These are phyloP conservation scores for Raphanus sativus DNA, from an alignment of 345 rosid genomes.

Conservation along the genomic window DNA sequence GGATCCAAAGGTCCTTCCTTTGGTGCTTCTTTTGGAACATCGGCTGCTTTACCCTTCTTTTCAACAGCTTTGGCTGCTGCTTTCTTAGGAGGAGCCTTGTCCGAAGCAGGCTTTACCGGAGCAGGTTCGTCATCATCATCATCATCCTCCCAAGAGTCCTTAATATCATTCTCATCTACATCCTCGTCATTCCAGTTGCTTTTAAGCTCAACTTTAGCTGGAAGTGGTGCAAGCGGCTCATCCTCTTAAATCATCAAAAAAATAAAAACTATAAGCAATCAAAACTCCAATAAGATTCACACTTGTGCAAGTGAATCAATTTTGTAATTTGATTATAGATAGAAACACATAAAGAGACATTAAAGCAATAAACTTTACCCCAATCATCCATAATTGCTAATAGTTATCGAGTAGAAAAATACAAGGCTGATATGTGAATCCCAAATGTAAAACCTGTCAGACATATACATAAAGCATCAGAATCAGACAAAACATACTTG, in stretches of 20 bases:
- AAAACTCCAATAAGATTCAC: background rate
- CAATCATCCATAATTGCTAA: slow-evolving; percentile 35
- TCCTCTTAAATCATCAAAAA: slow-evolving; percentile 56
- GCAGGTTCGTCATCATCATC: slow-evolving; percentile 59
- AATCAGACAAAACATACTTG: background rate
- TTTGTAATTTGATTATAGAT: background rate
- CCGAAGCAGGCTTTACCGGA: slow-evolving; percentile 60
- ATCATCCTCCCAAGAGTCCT: slow-evolving; percentile 99
- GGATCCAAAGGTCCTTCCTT: slow-evolving; percentile 62
- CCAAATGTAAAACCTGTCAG: slow-evolving; percentile 8
- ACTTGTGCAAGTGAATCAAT: background rate
- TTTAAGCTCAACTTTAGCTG: slow-evolving; percentile 52
- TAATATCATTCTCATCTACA: slow-evolving; percentile 76
- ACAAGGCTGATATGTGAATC: background rate
- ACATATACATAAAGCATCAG: background rate
- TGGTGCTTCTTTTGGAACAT: slow-evolving; percentile 22
- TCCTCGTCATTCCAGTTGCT: slow-evolving; percentile 94
- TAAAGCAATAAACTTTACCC: slow-evolving; percentile 22
- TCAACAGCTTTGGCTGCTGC: slow-evolving; percentile 47
- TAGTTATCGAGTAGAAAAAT: background rate
- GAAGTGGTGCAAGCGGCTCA: slow-evolving; percentile 58
- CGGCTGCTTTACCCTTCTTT: slow-evolving; percentile 57
- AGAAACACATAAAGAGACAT: background rate
- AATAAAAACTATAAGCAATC: background rate
- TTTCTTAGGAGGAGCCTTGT: slow-evolving; percentile 47